A percentile compares a stretch with the other conserved stretches of the same genome.
These are phyloP conservation scores for Coelastrella sp. DNA, from an alignment of 139 green algal genomes.

Conservation along the genomic window DNA sequence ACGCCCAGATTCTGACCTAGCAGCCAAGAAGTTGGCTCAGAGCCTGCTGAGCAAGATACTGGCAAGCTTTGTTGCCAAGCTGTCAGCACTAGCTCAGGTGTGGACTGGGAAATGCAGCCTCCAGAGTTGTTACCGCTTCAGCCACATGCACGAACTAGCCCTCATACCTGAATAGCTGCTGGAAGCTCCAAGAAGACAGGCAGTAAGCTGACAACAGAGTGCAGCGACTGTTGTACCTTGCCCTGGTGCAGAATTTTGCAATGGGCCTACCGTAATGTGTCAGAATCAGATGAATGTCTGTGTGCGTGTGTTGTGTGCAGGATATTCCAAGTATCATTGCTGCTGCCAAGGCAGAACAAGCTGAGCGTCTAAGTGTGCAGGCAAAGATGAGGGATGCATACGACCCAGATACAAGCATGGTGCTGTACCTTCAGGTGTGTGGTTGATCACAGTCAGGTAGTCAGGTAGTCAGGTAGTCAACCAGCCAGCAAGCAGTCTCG, in stretches of 20 bases:
- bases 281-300: no score
- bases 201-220: no score
- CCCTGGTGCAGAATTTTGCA: no score
- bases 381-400: slow-evolving; percentile 23
- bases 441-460: no score
- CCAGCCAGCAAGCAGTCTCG: no score
- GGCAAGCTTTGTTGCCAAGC: slow-evolving; percentile 84
- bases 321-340: slow-evolving; percentile 32
- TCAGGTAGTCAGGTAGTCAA: no score
- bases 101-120: not conserved
- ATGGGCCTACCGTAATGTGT: no score
- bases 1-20: slow-evolving; percentile 11
- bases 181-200: no score
- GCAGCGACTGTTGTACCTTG: no score
- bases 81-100: slow-evolving; percentile 65
- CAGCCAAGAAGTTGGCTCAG: slow-evolving; percentile 47
- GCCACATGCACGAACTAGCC: not conserved
- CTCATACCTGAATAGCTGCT: not conserved
- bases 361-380: slow-evolving; percentile 27
- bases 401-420: slow-evolving; percentile 7
- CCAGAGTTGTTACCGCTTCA: not conserved
- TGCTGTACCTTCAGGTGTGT: slow-evolving; percentile 43
- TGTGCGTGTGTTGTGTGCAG: not conserved
- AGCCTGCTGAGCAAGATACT: slow-evolving; percentile 84
- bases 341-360: slow-evolving; percentile 31